A percentile compares a stretch with the other conserved stretches of the same genome.
These are phyloP conservation scores for Filobasidium floriforme DNA, from an alignment of 768 basidiomycete genomes.

Conservation along the genomic window DNA sequence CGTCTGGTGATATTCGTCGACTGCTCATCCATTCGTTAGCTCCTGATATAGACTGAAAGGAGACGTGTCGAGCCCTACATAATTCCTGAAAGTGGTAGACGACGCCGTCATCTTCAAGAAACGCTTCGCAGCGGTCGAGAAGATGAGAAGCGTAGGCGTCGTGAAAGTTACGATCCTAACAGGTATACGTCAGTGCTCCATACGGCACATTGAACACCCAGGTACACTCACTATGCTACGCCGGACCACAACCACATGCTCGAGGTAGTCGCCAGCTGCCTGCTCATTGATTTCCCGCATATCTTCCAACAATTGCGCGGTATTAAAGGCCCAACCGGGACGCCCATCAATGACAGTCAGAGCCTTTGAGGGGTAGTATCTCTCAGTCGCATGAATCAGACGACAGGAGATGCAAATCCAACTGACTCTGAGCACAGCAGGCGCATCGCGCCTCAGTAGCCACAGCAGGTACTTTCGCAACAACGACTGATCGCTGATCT, in stretches of 20 bases:
- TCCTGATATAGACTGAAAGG: not conserved
- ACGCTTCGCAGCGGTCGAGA: constrained; percentile 36
- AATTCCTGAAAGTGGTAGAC: constrained; percentile 50
- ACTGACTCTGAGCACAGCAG: constrained; percentile 63
- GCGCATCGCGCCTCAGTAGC: constrained; percentile 63
- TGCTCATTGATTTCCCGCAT: constrained; percentile 55
- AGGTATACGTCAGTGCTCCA: not conserved
- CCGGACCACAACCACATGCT: constrained; percentile 68
- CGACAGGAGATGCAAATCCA: not conserved
- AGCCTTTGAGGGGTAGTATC: constrained; percentile 49
- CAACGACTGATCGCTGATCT: constrained; percentile 56
- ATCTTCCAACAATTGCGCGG: constrained; percentile 52
- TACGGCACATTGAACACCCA: constrained; percentile 7
- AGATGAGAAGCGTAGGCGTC: constrained; percentile 60
- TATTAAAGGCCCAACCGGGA: constrained; percentile 57
- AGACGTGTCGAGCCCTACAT: constrained; percentile 27
- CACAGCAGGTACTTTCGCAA: constrained; percentile 72
- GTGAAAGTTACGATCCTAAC: constrained; percentile 59
- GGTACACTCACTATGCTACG: constrained; percentile 53
- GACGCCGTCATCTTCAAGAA: constrained; percentile 46
- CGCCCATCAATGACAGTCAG: constrained; percentile 56
- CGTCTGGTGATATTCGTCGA: constrained; percentile 21
- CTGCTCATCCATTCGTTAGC: constrained; percentile 7
- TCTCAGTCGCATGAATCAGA: constrained; percentile 9
- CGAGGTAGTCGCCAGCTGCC: constrained; percentile 66